Base-by-base conservation (phyloP, 2,329 filamentous ascomycete species). In the Trichoderma harzianum region DNA sequence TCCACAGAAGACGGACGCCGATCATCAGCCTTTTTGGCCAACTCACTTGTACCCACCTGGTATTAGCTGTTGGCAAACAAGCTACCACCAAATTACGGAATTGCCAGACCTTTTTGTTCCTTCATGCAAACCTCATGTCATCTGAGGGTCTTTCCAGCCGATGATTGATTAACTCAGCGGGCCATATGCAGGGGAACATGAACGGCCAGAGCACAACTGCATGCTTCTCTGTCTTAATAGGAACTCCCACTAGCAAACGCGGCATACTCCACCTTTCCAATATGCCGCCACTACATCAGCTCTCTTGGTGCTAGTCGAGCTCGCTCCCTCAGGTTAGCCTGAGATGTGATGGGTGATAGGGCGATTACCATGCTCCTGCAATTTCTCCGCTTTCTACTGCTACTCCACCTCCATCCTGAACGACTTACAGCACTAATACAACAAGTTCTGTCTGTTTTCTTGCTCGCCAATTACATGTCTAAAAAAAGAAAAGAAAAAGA, bases 311-410 rank as follows among this genome's bases (percentile, higher is more conserved):
- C 53, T 71, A 65, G 62, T 28, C 26, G 36, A 58, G 36, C 43
- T 66, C 61, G 24, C 34, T 66, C 51, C 62, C 61, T 70, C 60
- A 64, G 58, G 58, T 64, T 70, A 47, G 58, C 68, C 51, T 60
- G 60, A 60, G 60, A 61, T 66, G 51, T 71, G 62, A 66, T 71
- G 62, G 53, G 61, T 65, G 69, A 70, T 70, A 64, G 61, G 67
- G 61, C 61, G 62, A 71, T 30, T 60, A 7, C 36, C 69, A 71
- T 57, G 61, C 69, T 71, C 69, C 62, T 65, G 69, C 69, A 65
- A 71, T 71, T 66, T 71, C 61, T 71, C 69, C 53, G 69, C 69
- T 43, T 60, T 21, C 34, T 51, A 30, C 57, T 12, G 18, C 28
- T 34, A 14, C 68, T 58, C 68, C 68, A 70, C 68, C 34, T 39